A percentile compares a stretch with the other conserved stretches of the same genome.
Evolutionary conservation across 495 filamentous ascomycete species (phyloP).

Genomic region (Paragyromitra xinjiangensis): DNA sequence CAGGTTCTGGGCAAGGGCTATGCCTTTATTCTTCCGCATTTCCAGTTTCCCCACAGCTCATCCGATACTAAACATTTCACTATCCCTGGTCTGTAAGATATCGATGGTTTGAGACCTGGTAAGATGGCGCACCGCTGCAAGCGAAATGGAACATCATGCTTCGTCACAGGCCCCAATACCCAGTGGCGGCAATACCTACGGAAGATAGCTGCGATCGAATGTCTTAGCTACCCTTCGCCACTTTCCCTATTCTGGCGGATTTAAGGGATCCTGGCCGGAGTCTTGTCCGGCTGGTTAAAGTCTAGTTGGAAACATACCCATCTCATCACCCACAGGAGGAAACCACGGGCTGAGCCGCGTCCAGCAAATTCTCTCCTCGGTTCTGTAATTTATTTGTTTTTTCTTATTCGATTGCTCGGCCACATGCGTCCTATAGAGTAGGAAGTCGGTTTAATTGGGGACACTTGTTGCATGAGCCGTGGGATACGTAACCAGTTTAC

Average conservation of each 20-base stretch:
- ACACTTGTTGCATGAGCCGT: not conserved
- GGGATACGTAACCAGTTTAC: not conserved
- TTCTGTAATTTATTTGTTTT: not conserved
- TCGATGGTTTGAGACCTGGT: not conserved
- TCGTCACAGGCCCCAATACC: not conserved
- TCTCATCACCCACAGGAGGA: not conserved
- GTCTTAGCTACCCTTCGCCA: not conserved
- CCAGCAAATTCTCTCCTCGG: not conserved
- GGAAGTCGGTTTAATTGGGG: not conserved
- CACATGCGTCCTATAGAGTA: not conserved
- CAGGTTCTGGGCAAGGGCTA: not conserved
- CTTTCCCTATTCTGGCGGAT: not conserved
- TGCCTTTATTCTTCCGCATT: constrained; percentile 7
- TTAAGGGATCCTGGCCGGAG: not conserved
- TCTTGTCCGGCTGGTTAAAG: not conserved
- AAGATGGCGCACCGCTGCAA: constrained; percentile 3
- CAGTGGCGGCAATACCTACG: not conserved
- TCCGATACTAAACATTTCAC: not conserved
- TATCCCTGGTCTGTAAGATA: not conserved
- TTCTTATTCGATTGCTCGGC: not conserved
- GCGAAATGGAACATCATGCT: not conserved
- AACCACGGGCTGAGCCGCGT: not conserved
- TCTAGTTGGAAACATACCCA: not conserved
- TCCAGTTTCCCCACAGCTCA: not conserved
- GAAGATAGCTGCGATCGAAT: not conserved